A percentile compares a stretch with the other conserved stretches of the same genome.
Conservation (phyloP, 2,329 filamentous ascomycete genomes). For the Fusarium mundagurra region DNA sequence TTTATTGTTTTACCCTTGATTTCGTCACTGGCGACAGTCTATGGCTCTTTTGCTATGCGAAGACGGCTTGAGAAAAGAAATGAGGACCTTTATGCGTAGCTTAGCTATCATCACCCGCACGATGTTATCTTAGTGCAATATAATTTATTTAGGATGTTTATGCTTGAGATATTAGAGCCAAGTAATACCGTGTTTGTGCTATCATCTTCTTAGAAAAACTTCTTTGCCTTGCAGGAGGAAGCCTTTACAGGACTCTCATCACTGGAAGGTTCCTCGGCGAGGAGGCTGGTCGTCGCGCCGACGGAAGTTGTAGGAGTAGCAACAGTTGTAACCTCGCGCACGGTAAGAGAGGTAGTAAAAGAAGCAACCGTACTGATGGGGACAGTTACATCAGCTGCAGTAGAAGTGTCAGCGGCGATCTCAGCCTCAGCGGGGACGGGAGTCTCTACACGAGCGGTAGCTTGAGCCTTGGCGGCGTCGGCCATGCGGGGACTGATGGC, state of each 20-base stretch:
- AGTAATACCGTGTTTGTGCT: not conserved
- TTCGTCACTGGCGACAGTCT: not conserved
- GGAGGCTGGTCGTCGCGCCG: too few species aligned
- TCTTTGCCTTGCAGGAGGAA: not conserved
- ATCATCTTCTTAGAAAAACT: not conserved
- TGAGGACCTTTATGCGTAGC: not conserved
- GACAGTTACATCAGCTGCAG: not conserved
- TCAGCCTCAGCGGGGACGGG: not conserved
- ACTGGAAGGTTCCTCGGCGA: not conserved
- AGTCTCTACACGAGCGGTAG: not conserved
- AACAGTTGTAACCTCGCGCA: not conserved
- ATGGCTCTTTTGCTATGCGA: not conserved
- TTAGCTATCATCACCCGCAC: not conserved
- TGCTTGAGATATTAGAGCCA: not conserved
- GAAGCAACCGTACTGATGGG: not conserved
- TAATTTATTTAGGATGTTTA: too few species aligned
- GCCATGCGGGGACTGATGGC: conserved; percentile 26
- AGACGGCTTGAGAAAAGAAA: not conserved
- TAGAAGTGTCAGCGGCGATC: not conserved
- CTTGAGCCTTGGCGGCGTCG: not conserved
- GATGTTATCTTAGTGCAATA: not conserved
- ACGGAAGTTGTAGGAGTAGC: not conserved
- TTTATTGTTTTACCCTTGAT: not conserved
- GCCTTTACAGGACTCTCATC: not conserved
- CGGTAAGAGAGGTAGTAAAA: too few species aligned